Conservation (phyloP, 2,329 filamentous ascomycete genomes). For the Emmonsia crescens region DNA sequence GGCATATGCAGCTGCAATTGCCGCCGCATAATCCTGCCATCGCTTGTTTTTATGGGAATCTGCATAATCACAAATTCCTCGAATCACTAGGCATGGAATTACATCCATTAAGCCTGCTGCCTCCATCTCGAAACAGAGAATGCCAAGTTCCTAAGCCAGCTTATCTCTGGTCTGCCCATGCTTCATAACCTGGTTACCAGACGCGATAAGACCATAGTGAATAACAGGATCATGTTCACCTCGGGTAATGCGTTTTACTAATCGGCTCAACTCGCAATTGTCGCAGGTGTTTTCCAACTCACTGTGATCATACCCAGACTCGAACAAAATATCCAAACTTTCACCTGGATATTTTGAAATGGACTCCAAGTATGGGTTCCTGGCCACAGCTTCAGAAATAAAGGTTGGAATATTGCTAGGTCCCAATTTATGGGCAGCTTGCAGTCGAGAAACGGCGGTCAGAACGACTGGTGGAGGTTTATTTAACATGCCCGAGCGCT, state of each 20-base stretch:
- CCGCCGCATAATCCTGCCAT: constrained; percentile 30
- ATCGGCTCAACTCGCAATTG: not conserved
- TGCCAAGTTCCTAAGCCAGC: constrained; percentile 8
- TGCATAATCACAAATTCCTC: constrained; percentile 34
- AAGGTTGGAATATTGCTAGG: constrained; percentile 12
- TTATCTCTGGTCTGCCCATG: constrained; percentile 11
- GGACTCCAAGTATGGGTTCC: constrained; percentile 3
- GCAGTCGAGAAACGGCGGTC: constrained; percentile 7
- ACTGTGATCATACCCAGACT: constrained; percentile 13
- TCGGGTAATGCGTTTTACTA: not conserved
- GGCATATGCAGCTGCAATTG: constrained; percentile 21
- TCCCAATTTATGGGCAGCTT: constrained; percentile 5
- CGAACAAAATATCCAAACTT: constrained; percentile 16
- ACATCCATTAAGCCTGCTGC: constrained; percentile 19
- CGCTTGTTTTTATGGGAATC: constrained; percentile 31
- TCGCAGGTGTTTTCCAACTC: not conserved
- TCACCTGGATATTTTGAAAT: constrained; percentile 2
- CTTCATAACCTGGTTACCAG: constrained; percentile 19
- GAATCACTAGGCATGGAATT: constrained; percentile 30
- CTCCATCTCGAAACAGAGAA: constrained; percentile 26
- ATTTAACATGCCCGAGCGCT: constrained; percentile 6
- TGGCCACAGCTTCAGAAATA: constrained; percentile 1
- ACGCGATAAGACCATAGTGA: constrained; percentile 19
- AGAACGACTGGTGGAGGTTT: constrained; percentile 9
- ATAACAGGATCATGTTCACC: constrained; percentile 4